Base-by-base conservation (phyloP, 495 filamentous ascomycete genomes). In the Staphylotrichum tortipilum region DNA sequence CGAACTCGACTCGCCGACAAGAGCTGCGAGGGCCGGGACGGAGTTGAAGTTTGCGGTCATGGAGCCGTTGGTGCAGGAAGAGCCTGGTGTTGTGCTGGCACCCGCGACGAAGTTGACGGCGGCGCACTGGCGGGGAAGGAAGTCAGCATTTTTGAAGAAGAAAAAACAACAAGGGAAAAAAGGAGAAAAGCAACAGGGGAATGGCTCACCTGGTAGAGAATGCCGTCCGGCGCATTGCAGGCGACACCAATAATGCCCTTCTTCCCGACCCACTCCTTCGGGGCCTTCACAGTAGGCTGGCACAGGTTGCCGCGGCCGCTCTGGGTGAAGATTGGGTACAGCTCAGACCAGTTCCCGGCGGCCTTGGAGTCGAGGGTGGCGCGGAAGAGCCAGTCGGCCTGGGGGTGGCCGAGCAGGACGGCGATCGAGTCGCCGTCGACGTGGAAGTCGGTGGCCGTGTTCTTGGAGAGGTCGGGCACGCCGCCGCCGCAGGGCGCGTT, bases 91-190 rank as follows among this genome's bases (percentile, higher is more conserved):
- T 0, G 53, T 35, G 41, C 39, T 55, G 29, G 52, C 56, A 22
- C 76, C 76, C 14, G 62, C 52, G 30, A 78, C 69, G 50, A 78
- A 77, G 54, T 70, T 68, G 53, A 78, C 71, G 22, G 69, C 65
- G 18, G 73, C 63, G 46, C 76, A 79, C 76, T 79, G 36, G 7
- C 21, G 17, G 19, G n/a, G 43, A 1, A 18, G 22, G 39, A 10
- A 56, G 55, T n/a, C 44, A 14, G 0, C 10, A 9, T n/a, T 40
- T 8, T 49, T 49, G n/a, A 19, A 7, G n/a, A n/a, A n/a, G n/a
- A n/a, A n/a, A n/a, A n/a, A n/a, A n/a, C n/a, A n/a, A n/a, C n/a
- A n/a, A n/a, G n/a, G n/a, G n/a, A n/a, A n/a, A n/a, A n/a, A n/a
- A n/a, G n/a, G n/a, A n/a, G n/a, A n/a, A n/a, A n/a, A n/a, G n/a